Conservation (phyloP, 768 basidiomycete species). For the Boletus vermiculosoides region DNA sequence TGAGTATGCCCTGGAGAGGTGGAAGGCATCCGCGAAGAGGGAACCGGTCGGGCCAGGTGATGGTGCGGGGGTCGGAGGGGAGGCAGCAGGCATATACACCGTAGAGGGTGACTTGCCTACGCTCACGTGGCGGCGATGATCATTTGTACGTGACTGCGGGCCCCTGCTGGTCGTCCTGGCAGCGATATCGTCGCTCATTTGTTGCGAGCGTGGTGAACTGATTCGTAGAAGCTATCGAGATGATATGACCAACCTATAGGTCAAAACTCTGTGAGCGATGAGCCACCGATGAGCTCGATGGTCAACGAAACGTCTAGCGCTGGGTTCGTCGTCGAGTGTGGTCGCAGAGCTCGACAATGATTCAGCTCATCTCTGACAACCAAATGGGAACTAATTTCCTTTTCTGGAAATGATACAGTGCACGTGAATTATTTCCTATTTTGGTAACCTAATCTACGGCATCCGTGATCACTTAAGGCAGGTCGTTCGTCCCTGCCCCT, state of each 20-base stretch:
- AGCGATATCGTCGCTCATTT: conserved; percentile 12
- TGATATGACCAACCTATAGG: not conserved
- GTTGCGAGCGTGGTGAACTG: conserved; percentile 3
- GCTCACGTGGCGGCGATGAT: conserved; percentile 17
- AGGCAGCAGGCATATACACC: conserved; percentile 52
- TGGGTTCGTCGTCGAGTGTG: conserved; percentile 5
- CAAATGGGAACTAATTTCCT: conserved; percentile 13
- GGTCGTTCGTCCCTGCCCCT: not conserved
- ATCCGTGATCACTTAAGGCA: not conserved
- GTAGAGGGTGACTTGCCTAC: conserved; percentile 28
- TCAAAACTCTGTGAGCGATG: not conserved
- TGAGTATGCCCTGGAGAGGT: conserved; percentile 14
- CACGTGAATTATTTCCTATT: conserved; percentile 16
- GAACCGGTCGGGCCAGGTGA: conserved; percentile 54
- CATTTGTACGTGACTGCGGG: conserved; percentile 11
- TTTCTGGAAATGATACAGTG: not conserved
- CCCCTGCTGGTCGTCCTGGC: conserved; percentile 7
- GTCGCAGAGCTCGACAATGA: not conserved
- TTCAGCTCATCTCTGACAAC: not conserved
- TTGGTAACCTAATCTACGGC: conserved; percentile 2
- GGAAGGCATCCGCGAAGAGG: conserved; percentile 38
- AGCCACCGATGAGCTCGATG: not conserved
- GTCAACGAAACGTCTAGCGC: not conserved
- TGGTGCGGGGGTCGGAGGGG: conserved; percentile 63
- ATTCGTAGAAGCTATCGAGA: conserved; percentile 16